Conservation (phyloP, 2,329 filamentous ascomycete genomes). For the Didymella glomerata region DNA sequence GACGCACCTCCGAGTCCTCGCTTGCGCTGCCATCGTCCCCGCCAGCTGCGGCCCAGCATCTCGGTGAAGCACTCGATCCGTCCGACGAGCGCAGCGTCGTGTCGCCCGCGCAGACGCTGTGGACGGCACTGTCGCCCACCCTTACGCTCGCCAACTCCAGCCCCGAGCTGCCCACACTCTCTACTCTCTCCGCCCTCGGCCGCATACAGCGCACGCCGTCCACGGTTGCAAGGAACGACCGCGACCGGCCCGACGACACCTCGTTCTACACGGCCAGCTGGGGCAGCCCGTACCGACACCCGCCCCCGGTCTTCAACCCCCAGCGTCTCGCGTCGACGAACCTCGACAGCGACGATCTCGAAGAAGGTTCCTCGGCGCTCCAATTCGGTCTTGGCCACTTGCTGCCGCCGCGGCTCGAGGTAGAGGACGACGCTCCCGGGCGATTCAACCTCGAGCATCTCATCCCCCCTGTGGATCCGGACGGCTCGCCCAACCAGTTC, state of each 20-base stretch:
- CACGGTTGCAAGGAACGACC: slow-evolving; percentile 44
- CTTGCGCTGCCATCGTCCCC: slow-evolving; percentile 47
- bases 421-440: slow-evolving; percentile 45
- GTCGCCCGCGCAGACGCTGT: slow-evolving; percentile 50
- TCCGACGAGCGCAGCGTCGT: slow-evolving; percentile 38
- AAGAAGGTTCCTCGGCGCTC: slow-evolving; percentile 48
- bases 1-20: slow-evolving; percentile 42
- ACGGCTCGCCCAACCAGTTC: slow-evolving; percentile 48
- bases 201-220: slow-evolving; percentile 47
- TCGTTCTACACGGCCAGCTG: slow-evolving; percentile 79
- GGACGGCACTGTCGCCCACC: slow-evolving; percentile 52
- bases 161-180: slow-evolving; percentile 52
- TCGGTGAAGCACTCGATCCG: slow-evolving; percentile 35
- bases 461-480: slow-evolving; percentile 45
- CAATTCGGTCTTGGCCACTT: slow-evolving; percentile 53
- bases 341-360: slow-evolving; percentile 51
- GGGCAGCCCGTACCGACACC: slow-evolving; percentile 86
- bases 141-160: slow-evolving; percentile 53
- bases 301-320: slow-evolving; percentile 57
- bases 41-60: slow-evolving; percentile 43
- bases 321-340: slow-evolving; percentile 40
- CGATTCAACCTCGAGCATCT: slow-evolving; percentile 52
- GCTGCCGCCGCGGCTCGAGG: slow-evolving; percentile 46
- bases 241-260: slow-evolving; percentile 57
- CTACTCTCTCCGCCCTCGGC: slow-evolving; percentile 45